A percentile compares a stretch with the other conserved stretches of the same genome.
These are phyloP conservation scores for Ilyonectria robusta DNA, from an alignment of 2,329 filamentous ascomycete genomes.

Conservation along the genomic window DNA sequence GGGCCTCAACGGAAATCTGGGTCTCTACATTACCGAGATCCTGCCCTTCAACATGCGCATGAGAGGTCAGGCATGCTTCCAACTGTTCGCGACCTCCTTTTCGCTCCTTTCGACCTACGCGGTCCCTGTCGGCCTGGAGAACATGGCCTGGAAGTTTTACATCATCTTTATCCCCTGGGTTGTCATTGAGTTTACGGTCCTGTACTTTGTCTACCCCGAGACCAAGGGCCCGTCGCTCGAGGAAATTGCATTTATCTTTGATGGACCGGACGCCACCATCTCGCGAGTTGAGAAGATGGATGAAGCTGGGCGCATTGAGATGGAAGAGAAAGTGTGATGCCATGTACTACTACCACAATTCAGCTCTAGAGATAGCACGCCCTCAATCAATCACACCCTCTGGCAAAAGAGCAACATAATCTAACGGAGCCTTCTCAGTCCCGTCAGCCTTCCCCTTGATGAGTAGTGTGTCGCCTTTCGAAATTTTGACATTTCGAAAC, in stretches of 20 bases:
- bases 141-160: slow-evolving; percentile 18
- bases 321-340: not conserved
- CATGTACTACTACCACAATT: too few relatives aligned
- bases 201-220: slow-evolving; percentile 22
- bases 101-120: slow-evolving; percentile 23
- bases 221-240: slow-evolving; percentile 23
- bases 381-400: not conserved
- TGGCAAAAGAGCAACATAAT: slow-evolving; percentile 77
- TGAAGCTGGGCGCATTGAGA: not conserved
- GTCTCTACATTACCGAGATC: slow-evolving; percentile 52
- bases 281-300: not conserved
- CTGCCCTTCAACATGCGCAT: slow-evolving; percentile 50
- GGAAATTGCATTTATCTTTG: slow-evolving; percentile 19
- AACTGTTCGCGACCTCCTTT: slow-evolving; percentile 13
- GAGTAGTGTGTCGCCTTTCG: slow-evolving; percentile 66
- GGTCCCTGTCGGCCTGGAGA: slow-evolving; percentile 13
- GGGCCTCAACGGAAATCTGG: slow-evolving; percentile 30
- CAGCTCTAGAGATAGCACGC: too few relatives aligned
- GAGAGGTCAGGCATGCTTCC: slow-evolving; percentile 8
- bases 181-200: slow-evolving; percentile 7
- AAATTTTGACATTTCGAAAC: slow-evolving; percentile 65
- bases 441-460: slow-evolving; percentile 72
- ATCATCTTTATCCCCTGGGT: slow-evolving; percentile 24
- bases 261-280: not conserved
- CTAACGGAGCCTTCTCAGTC: slow-evolving; percentile 74